These are phyloP conservation scores for Hordeum marinum DNA, from an alignment of 176 grass and related monocot genomes.

Conservation along the genomic window DNA sequence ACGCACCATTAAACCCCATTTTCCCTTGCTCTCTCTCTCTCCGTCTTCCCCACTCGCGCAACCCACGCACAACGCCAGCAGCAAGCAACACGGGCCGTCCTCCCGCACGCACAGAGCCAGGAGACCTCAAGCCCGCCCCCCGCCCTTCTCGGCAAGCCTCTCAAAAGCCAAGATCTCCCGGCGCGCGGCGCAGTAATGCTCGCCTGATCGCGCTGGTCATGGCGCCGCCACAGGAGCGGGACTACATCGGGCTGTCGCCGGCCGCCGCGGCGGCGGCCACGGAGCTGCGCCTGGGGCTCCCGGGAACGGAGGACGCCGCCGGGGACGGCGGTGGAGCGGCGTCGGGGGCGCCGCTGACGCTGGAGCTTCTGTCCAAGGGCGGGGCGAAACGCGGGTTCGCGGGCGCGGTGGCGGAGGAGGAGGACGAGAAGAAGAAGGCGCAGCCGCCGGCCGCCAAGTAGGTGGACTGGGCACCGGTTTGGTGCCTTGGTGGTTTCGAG, in stretches of 20 bases:
- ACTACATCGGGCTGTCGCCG: conserved; percentile 66
- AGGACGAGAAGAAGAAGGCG: conserved; percentile 46
- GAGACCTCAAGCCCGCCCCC: conserved; percentile 32
- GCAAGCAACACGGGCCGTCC: background rate
- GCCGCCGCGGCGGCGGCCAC: conserved; percentile 47
- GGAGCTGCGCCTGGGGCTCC: conserved; percentile 64
- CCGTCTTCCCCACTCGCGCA: background rate
- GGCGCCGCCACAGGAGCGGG: conserved; percentile 54
- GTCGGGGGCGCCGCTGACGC: conserved; percentile 28
- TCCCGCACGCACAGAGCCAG: conserved; percentile 10
- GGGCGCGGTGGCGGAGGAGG: conserved; percentile 29
- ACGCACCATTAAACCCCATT: conserved; percentile 25
- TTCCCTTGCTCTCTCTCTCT: background rate
- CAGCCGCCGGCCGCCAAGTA: conserved; percentile 59
- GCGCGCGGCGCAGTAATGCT: conserved; percentile 21
- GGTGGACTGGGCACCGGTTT: background rate
- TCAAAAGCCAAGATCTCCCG: conserved; percentile 4
- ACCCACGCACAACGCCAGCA: conserved; percentile 11
- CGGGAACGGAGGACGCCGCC: conserved; percentile 42
- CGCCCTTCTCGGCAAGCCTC: background rate
- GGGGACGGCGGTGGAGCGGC: background rate
- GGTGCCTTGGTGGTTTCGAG: background rate
- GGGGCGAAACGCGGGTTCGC: conserved; percentile 84
- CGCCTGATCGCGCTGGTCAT: conserved; percentile 24
- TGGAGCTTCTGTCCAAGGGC: conserved; percentile 56